phyloP scores from a whole-genome alignment of 306 rosid genomes.

The barrel medic (Medicago truncatula) region DNA sequence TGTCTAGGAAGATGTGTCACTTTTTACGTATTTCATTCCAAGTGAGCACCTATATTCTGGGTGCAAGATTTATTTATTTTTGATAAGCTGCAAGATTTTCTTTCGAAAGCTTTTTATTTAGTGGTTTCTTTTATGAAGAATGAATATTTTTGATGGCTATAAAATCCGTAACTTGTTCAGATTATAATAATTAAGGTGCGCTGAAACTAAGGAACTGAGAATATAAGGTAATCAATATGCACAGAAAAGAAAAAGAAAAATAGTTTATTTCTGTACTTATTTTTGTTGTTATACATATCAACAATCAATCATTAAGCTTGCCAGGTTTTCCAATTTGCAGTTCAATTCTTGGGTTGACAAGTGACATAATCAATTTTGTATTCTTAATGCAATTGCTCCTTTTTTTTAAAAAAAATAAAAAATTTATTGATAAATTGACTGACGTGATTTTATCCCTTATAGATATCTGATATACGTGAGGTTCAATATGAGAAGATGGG shows the following conservation, averaged over 20 bases:
- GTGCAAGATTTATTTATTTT: conserved; percentile 13
- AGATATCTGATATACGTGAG: conserved; percentile 98
- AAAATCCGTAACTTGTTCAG: not conserved
- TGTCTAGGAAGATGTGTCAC: conserved; percentile 7
- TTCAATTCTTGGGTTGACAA: conserved; percentile 10
- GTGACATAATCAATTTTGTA: conserved; percentile 1
- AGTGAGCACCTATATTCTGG: conserved; percentile 5
- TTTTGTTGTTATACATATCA: conserved; percentile 2
- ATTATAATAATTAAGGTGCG: conserved; percentile 8
- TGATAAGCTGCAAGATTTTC: not conserved
- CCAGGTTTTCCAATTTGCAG: not conserved
- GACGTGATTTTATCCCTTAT: conserved; percentile 31
- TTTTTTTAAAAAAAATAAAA: not conserved
- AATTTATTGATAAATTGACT: not conserved
- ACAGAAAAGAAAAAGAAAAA: conserved; percentile 9
- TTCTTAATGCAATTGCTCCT: conserved; percentile 6
- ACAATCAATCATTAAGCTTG: conserved; percentile 31
- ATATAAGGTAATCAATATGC: conserved; percentile 3
- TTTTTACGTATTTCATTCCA: conserved; percentile 26
- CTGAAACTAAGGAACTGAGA: not conserved
- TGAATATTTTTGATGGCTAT: conserved; percentile 7
- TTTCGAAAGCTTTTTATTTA: conserved; percentile 18
- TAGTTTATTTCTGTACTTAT: not conserved
- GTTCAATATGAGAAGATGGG: conserved; percentile 92
- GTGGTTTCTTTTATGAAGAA: conserved; percentile 22